Conservation (phyloP, 805 yeast species). For the Wickerhamiella shivajii region DNA sequence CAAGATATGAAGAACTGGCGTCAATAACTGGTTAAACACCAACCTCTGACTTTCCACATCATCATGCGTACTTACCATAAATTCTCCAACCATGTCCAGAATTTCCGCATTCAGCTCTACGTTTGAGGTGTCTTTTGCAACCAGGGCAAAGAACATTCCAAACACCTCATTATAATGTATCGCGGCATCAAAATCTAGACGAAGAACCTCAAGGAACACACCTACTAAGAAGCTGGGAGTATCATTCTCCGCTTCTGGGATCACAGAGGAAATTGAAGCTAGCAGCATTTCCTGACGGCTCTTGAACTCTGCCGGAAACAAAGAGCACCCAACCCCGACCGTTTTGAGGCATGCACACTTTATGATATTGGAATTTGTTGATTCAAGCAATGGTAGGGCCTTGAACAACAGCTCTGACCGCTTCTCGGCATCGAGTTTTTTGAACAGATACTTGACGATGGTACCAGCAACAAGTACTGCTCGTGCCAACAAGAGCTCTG, state of each 20-base stretch:
- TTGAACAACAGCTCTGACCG: conserved; percentile 3
- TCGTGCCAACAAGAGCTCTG: conserved; percentile 15
- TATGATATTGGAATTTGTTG: conserved; percentile 10
- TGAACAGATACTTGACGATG: conserved; percentile 12
- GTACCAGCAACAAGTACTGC: conserved; percentile 8
- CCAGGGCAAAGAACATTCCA: conserved; percentile 44
- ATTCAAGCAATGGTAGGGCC: no score
- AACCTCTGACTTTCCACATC: conserved; percentile 16
- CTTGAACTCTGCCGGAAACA: conserved; percentile 14
- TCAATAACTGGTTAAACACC: conserved; percentile 12
- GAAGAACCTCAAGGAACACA: conserved; percentile 43
- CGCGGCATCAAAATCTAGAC: conserved; percentile 29
- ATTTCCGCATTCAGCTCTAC: conserved; percentile 53
- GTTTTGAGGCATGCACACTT: conserved; percentile 12
- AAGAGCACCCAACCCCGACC: conserved; percentile 9
- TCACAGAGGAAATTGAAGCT: conserved; percentile 29
- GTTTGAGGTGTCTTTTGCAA: conserved; percentile 62
- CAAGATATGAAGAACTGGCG: conserved; percentile 14
- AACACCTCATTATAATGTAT: conserved; percentile 28
- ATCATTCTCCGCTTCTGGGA: conserved; percentile 62
- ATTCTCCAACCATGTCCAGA: conserved; percentile 48
- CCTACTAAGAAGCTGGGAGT: conserved; percentile 62
- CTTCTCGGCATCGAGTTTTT: conserved; percentile 11
- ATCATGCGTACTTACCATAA: conserved; percentile 36
- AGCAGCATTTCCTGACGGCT: conserved; percentile 22